Base-by-base conservation (phyloP, 768 basidiomycete genomes). In the Glaciozyma antarctica region DNA sequence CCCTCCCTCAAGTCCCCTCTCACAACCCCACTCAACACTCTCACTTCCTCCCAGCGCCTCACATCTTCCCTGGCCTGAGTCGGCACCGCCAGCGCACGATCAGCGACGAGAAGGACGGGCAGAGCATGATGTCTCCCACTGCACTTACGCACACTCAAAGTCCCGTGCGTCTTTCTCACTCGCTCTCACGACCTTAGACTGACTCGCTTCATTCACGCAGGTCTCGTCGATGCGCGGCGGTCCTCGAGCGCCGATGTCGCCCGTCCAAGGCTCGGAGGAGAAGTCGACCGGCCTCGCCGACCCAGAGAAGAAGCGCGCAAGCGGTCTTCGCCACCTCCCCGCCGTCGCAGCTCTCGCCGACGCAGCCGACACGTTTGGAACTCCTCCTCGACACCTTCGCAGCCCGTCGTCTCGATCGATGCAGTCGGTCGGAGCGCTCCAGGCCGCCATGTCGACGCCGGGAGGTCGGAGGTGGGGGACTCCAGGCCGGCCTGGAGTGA, bases 341-440 rank as follows among this genome's bases (percentile, higher is more conserved):
- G 51, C 69, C n/a, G 63, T 70, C 60, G 64, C 66, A 48, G 69
- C 69, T 8, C 65, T 70, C 63, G 65, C 63, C n/a, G 58, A 59
- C 30, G 58, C 43, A 5, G 44, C 58, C 45, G 58, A 59, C 24
- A 45, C 58, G 44, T 59, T 59, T 45, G 26, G 58, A 16, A 47
- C 58, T 16, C 58, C 58, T 4, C 44, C 58, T 26, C 44, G 44
- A 16, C 53, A 51, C 49, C 56, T 57, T 13, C 56, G 56, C 38
- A 28, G 24, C 24, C 56, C 56, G 12, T 44, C 56, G 22, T n/a
- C 41, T 9, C 38, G 41, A 4, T 38, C 52, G 52, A 54, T 55
- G 32, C 54, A 9, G 19, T 55, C 54, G 19, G 32, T 21, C 21
- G 32, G 28, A 22, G 30, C 21, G 30, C 54, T 34, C 5, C 32